phyloP scores from a whole-genome alignment of 2,329 filamentous ascomycete species.

The Colletotrichum neosansevieriae region DNA sequence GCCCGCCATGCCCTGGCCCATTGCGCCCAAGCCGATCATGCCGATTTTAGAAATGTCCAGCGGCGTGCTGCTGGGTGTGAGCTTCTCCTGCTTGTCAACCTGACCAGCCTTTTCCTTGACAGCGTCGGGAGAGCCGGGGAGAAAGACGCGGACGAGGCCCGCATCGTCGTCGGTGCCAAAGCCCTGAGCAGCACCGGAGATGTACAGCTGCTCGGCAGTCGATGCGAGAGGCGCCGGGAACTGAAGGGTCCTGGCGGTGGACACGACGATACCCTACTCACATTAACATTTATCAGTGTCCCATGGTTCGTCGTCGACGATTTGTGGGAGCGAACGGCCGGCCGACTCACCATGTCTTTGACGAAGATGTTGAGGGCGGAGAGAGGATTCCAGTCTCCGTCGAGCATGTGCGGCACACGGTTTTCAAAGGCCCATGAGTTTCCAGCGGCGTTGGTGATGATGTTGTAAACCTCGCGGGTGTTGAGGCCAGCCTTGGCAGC shows the following conservation, averaged over 20 bases:
- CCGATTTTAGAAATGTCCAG: conserved; percentile 48
- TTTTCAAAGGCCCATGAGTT: conserved; percentile 69
- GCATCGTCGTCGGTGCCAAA: conserved; percentile 47
- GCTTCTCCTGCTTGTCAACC: conserved; percentile 14
- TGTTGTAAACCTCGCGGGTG: conserved; percentile 48
- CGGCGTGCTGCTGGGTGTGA: conserved; percentile 42
- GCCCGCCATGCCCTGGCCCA: conserved; percentile 54
- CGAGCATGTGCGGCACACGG: conserved; percentile 64
- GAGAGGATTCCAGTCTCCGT: conserved; percentile 58
- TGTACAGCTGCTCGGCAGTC: conserved; percentile 49
- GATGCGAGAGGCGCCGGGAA: conserved; percentile 53
- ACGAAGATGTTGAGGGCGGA: conserved; percentile 52
- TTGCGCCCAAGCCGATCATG: conserved; percentile 53
- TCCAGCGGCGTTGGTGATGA: conserved; percentile 47
- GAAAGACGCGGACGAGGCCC: conserved; percentile 46
- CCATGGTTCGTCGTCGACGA: neutral
- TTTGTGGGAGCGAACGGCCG: neutral
- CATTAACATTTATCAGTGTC: too few relatives aligned
- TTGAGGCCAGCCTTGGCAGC: conserved; percentile 62
- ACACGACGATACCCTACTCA: conserved; percentile 46
- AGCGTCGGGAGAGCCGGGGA: conserved; percentile 37
- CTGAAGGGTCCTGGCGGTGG: conserved; percentile 45
- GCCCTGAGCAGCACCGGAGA: conserved; percentile 45
- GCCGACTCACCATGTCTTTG: conserved; percentile 49
- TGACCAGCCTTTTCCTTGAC: conserved; percentile 41